phyloP scores from a whole-genome alignment of 2,329 filamentous ascomycete genomes.

The Botrytis fabae region DNA sequence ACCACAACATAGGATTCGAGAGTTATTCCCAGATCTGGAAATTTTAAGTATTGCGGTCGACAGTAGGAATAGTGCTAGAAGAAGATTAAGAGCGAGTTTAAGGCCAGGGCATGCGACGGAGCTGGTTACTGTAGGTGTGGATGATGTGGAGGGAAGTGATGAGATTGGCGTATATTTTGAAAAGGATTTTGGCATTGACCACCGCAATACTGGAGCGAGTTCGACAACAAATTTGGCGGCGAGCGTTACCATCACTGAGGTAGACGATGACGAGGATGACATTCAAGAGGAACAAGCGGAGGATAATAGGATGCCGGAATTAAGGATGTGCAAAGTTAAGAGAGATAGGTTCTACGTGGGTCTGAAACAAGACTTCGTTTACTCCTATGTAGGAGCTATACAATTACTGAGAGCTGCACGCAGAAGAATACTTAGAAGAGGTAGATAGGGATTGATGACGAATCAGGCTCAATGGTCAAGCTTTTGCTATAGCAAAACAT shows the following conservation, averaged over 20 bases:
- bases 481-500: background rate
- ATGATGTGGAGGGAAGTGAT: slow-evolving; percentile 20
- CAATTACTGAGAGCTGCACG: slow-evolving; percentile 16
- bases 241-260: background rate
- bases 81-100: slow-evolving; percentile 36
- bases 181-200: slow-evolving; percentile 33
- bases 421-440: slow-evolving; percentile 28
- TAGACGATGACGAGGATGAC: slow-evolving; percentile 13
- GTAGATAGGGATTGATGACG: background rate
- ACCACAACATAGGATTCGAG: slow-evolving; percentile 35
- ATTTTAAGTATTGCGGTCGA: slow-evolving; percentile 38
- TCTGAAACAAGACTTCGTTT: slow-evolving; percentile 20
- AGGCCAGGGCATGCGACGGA: slow-evolving; percentile 39
- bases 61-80: slow-evolving; percentile 35
- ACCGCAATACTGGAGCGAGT: background rate
- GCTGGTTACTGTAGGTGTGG: slow-evolving; percentile 27
- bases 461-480: background rate
- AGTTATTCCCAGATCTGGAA: slow-evolving; percentile 36
- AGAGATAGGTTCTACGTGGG: slow-evolving; percentile 33
- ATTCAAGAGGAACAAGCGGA: background rate
- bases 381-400: slow-evolving; percentile 30
- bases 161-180: slow-evolving; percentile 31
- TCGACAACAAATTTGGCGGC: background rate
- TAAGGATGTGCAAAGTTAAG: slow-evolving; percentile 37
- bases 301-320: slow-evolving; percentile 26